Base-by-base conservation (phyloP, 2,329 filamentous ascomycete genomes). In the Mariannaea elegans region DNA sequence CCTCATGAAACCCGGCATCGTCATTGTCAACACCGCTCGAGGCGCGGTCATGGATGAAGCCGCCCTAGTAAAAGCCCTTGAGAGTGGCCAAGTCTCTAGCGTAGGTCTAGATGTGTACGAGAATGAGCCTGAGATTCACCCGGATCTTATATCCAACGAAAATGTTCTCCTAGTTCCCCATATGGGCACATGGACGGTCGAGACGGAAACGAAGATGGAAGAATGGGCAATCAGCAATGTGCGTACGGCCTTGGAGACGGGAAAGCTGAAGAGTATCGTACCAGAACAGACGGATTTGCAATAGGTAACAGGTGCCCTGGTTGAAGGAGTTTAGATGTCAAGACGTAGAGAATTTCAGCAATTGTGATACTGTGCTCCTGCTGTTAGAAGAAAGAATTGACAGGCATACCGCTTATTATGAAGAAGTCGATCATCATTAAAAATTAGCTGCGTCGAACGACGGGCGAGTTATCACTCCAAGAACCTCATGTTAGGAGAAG, bases 61-160 rank as follows among this genome's bases (percentile, higher is more conserved):
- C 7, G 92, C 92, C 2, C 85, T 96, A 7, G 92, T 94, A 6
- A 78, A 87, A 42, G 91, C 92, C 1, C 81, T 96, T 2, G 83
- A 89, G 18, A 82, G 79, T 14, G 91, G 92, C 7, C 85, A 87
- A 59, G 90, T 96, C 39, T 83, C 83, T 65, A 89, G 87, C 10
- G 88, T 81, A 13, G 92, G 92, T 1, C 81, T 96, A 5, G 92
- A 96, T 73, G 92, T 96, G 48, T 96, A 88, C 71, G 92, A 96
- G 73, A 82, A 93, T 34, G 92, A 96, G 75, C 93, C 93, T 0
- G 81, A 85, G 58, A 79, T 96, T 24, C 91, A 95, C 71, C 88
- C 87, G 0, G 90, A 89, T 1, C 79, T 96, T 39, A 67, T 94
- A 13, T 78, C 79, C 14, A 94, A 94, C 71, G 86, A 86, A 2